Evolutionary conservation across 768 basidiomycete species (phyloP), one percentile per base, ranked within the genome.

Genomic region (Tylopilus vinaceipallidus): DNA sequence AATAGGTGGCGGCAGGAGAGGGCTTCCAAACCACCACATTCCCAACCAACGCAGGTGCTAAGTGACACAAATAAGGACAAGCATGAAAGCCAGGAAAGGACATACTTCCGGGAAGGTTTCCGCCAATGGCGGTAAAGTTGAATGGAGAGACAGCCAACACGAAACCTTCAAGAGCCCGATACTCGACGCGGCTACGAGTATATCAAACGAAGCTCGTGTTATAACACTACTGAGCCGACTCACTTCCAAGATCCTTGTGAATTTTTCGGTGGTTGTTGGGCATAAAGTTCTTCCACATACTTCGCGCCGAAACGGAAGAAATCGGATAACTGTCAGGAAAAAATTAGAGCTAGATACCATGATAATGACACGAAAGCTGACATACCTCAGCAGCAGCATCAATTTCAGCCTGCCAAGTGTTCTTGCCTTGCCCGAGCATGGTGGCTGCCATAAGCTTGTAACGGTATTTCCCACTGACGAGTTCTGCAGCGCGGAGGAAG

Each of bases 391-490:
- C 95, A 16, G 94, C 97, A 47, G 97, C 92, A 68, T 99, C 97
- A 55, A 99, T 98, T 77, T 99, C 97, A 14, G 97, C 97, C 73
- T 99, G 97, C 97, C 97, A 99, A 14, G 80, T 86, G 66, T 98
- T 99, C 83, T 99, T 99, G 35, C 97, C 97, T 73, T 99, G 97
- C 14, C 97, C 97, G 40, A 99, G 77, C 72, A 99, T 97, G 37
- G 95, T 98, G 34, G 95, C 94, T 35, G 97, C 97, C 73, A 98
- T 78, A 40, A 99, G 76, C 72, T 87, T 86, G 75, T 95, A 95
- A 56, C 97, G 79, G 68, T 98, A 97, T 77, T 98, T 99, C 47
- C 91, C 91, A 63, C 90, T 86, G 49, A 93, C 82, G 43, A 99
- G 83, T 68, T 99, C 97, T 20, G 97, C 97, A 5, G 97, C 97